A percentile compares a stretch with the other conserved stretches of the same genome.
Conservation (phyloP, 176 grass and related monocot species). For the Phoenix roebelenii region DNA sequence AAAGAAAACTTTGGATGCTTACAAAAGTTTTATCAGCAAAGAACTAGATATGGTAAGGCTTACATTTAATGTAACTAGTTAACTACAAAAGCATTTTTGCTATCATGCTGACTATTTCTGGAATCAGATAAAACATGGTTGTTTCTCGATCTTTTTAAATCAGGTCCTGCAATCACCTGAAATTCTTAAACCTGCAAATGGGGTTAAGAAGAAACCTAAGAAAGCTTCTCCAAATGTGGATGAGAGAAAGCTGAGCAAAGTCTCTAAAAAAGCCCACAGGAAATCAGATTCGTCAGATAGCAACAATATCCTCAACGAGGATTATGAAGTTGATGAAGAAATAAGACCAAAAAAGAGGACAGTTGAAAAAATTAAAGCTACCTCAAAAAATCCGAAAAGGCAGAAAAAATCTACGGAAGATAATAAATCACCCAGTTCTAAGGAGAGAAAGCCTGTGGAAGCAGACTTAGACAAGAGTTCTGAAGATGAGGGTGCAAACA, state of each 20-base stretch:
- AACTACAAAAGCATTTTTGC: too few relatives aligned
- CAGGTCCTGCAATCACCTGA: slow-evolving; percentile 59
- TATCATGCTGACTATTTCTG: slow-evolving; percentile 6
- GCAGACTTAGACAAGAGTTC: slow-evolving; percentile 24
- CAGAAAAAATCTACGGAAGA: slow-evolving; percentile 38
- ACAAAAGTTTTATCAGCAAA: slow-evolving; percentile 52
- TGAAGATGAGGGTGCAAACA: slow-evolving; percentile 36
- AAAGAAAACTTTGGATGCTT: slow-evolving; percentile 70
- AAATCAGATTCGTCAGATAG: slow-evolving; percentile 47
- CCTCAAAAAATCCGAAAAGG: slow-evolving; percentile 24
- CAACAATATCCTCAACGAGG: slow-evolving; percentile 43
- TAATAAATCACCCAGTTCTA: slow-evolving; percentile 42
- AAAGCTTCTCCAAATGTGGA: slow-evolving; percentile 26
- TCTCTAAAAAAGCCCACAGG: slow-evolving; percentile 49
- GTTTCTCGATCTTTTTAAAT: slow-evolving; percentile 5
- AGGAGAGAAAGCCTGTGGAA: slow-evolving; percentile 43
- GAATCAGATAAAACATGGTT: slow-evolving; percentile 15
- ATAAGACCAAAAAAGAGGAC: slow-evolving; percentile 41
- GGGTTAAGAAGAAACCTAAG: slow-evolving; percentile 41
- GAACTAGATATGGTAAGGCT: slow-evolving; percentile 62
- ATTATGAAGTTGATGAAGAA: slow-evolving; percentile 40
- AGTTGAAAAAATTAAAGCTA: slow-evolving; percentile 42
- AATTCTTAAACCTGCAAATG: slow-evolving; percentile 41
- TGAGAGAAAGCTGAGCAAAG: slow-evolving; percentile 27
- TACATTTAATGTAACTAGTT: not conserved